phyloP scores from a whole-genome alignment of 257 asterid genomes.

The Euphrasia confusa region DNA sequence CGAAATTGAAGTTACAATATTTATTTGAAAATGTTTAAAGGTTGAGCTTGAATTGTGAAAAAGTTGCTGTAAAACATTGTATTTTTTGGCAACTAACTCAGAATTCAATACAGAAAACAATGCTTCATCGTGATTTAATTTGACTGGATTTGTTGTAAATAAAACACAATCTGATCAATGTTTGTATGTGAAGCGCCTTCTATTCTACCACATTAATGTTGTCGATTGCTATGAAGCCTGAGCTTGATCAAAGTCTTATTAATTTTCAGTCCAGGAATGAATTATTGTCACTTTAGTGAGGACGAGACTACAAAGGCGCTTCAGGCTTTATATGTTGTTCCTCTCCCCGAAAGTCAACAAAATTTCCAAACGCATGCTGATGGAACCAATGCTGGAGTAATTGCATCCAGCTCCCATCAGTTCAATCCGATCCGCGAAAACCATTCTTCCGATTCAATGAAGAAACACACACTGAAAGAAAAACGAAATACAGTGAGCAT shows the following conservation, averaged over 20 bases:
- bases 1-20: not conserved
- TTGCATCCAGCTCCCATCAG: conserved; percentile 34
- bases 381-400: conserved; percentile 34
- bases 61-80: too few species aligned
- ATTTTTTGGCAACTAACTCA: not conserved
- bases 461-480: conserved; percentile 51
- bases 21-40: too few species aligned
- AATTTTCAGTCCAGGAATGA: conserved; percentile 80
- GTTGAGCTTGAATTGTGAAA: too few species aligned
- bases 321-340: conserved; percentile 37
- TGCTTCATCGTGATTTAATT: conserved; percentile 1
- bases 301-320: conserved; percentile 69
- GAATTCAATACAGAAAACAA: conserved; percentile 3
- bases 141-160: not conserved
- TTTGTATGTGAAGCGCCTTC: conserved; percentile 5
- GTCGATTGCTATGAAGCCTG: conserved; percentile 16
- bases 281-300: conserved; percentile 64
- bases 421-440: conserved; percentile 29
- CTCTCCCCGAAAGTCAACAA: conserved; percentile 45
- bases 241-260: conserved; percentile 23
- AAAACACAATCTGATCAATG: not conserved
- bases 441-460: conserved; percentile 37
- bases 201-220: not conserved
- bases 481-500: conserved; percentile 28
- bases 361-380: conserved; percentile 37